Percentiles rank a stretch among this genome's conserved stretches.
Conservation (phyloP, 2,329 filamentous ascomycete species). For the Amauroascus niger region DNA sequence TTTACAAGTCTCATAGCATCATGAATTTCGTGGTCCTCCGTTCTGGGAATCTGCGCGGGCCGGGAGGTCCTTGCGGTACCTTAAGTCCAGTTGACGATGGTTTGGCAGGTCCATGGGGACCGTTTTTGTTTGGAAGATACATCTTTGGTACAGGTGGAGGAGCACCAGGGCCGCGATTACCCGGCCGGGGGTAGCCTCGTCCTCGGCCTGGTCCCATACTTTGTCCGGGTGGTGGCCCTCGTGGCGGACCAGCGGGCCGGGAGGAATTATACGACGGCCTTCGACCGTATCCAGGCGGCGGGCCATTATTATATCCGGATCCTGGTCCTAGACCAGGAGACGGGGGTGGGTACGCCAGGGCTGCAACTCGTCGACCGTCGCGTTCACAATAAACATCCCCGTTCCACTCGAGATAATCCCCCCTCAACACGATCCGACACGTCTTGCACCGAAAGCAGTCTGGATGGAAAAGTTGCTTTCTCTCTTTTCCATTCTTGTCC, state of each 20-base stretch:
- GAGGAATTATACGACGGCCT: neutral
- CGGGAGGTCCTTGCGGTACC: slow-evolving; percentile 12
- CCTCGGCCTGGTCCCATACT: slow-evolving; percentile 4
- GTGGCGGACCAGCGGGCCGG: slow-evolving; percentile 10
- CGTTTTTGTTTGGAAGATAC: slow-evolving; percentile 7
- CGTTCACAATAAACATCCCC: slow-evolving; percentile 75
- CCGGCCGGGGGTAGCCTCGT: neutral
- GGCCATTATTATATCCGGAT: slow-evolving; percentile 9
- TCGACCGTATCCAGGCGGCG: slow-evolving; percentile 23
- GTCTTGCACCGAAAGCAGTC: slow-evolving; percentile 71
- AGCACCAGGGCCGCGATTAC: slow-evolving; percentile 15
- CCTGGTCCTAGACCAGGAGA: neutral
- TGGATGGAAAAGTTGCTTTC: slow-evolving; percentile 67
- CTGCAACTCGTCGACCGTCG: slow-evolving; percentile 58
- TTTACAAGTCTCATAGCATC: slow-evolving; percentile 33
- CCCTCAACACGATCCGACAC: slow-evolving; percentile 61
- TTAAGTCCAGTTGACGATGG: slow-evolving; percentile 19
- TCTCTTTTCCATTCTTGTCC: slow-evolving; percentile 7
- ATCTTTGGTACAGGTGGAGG: slow-evolving; percentile 2
- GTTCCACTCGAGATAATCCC: slow-evolving; percentile 85
- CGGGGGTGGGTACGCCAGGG: slow-evolving; percentile 28
- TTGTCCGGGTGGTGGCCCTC: slow-evolving; percentile 10
- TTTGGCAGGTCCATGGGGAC: slow-evolving; percentile 3
- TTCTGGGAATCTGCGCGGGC: slow-evolving; percentile 37
- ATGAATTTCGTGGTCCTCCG: slow-evolving; percentile 42